Conservation (phyloP, 73 alveolate genomes). For the Durusdinium trenchii region DNA sequence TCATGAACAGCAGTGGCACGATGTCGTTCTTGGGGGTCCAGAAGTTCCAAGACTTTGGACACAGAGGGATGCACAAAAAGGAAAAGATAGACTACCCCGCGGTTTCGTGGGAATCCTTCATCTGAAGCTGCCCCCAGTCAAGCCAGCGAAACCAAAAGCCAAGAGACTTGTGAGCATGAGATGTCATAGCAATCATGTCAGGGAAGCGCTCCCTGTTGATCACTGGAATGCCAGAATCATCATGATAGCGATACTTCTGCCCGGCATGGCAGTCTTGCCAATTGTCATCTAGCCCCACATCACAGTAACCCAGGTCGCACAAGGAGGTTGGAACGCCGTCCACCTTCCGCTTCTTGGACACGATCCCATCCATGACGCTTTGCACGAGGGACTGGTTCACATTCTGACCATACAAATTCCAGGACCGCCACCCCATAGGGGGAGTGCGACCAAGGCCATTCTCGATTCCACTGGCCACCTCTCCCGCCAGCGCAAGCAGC, state of each 20-base stretch:
- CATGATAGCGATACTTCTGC: conserved; percentile 62
- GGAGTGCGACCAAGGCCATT: conserved; percentile 84
- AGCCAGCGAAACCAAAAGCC: too few relatives aligned
- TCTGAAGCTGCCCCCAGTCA: too few relatives aligned
- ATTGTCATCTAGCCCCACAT: conserved; percentile 78
- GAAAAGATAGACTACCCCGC: too few relatives aligned
- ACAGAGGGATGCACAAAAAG: too few relatives aligned
- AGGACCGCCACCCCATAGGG: conserved; percentile 81
- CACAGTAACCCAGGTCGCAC: conserved; percentile 84
- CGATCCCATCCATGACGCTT: conserved; percentile 88
- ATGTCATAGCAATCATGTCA: conserved; percentile 67
- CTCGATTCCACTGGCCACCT: conserved; percentile 34
- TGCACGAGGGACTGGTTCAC: conserved; percentile 69
- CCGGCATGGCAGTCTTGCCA: conserved; percentile 89
- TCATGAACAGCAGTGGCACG: too few relatives aligned
- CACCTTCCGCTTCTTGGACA: conserved; percentile 57
- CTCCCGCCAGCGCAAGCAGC: neutral
- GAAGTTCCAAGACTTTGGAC: too few relatives aligned
- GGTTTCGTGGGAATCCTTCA: too few relatives aligned
- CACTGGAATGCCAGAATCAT: conserved; percentile 64
- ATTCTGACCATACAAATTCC: conserved; percentile 65
- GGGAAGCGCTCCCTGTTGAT: conserved; percentile 76
- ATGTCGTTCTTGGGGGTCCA: too few relatives aligned
- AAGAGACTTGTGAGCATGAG: conserved; percentile 52
- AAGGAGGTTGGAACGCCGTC: conserved; percentile 77